phyloP scores from a whole-genome alignment of 2,329 filamentous ascomycete species.

The Beauveria caledonica region DNA sequence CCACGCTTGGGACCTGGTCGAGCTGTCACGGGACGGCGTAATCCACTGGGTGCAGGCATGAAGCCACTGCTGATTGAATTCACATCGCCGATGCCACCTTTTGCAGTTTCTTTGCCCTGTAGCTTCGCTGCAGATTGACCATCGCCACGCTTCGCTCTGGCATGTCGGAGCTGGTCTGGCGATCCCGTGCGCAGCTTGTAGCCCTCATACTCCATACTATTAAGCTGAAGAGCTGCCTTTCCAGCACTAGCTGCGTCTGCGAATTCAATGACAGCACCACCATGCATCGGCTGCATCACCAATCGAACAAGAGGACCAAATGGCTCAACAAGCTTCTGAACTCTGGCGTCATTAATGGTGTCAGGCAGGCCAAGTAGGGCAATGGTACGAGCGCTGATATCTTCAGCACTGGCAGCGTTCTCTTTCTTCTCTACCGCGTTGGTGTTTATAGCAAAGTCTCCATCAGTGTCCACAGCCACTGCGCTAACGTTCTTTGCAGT shows the following conservation, averaged over 20 bases:
- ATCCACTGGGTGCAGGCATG: constrained; percentile 35
- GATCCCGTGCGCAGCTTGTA: constrained; percentile 47
- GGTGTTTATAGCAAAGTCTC: constrained; percentile 19
- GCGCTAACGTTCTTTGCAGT: constrained; percentile 37
- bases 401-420: constrained; percentile 32
- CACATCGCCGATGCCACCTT: constrained; percentile 12
- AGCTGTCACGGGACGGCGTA: constrained; percentile 36
- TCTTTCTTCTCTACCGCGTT: constrained; percentile 13
- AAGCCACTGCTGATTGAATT: constrained; percentile 20
- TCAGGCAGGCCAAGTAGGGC: constrained; percentile 82
- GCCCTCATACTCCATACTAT: constrained; percentile 47
- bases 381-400: constrained; percentile 61
- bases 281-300: constrained; percentile 69
- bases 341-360: constrained; percentile 80
- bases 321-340: constrained; percentile 63
- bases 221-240: constrained; percentile 54
- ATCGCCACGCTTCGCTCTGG: constrained; percentile 34
- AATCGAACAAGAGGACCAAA: constrained; percentile 68
- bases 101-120: constrained; percentile 21
- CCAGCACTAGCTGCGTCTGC: constrained; percentile 61
- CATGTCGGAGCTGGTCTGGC: constrained; percentile 44
- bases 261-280: constrained; percentile 82
- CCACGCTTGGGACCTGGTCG: constrained; percentile 32
- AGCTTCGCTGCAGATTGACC: constrained; percentile 14
- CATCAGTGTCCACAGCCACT: constrained; percentile 21